Base-by-base conservation (phyloP, 208 protist species). In the Herpetomonas tarakana region DNA sequence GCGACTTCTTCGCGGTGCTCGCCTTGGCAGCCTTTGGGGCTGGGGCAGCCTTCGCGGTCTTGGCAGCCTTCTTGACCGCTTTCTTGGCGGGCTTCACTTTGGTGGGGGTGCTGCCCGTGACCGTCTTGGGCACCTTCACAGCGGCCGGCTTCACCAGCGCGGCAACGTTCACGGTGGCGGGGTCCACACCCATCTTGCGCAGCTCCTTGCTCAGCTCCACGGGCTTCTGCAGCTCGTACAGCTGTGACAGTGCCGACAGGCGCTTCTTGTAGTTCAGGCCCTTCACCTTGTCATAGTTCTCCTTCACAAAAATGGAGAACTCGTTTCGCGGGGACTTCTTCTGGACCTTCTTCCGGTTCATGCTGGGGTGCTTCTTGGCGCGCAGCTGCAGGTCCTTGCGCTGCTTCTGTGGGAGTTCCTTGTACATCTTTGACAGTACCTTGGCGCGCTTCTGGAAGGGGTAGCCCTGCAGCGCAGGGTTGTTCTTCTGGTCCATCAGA, bases 401-500 rank as follows among this genome's bases (percentile, higher is more conserved):
- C 58, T 95, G 67, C 52, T 71, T 72, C 52, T 67, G 57, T 2
- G 81, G 74, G 7, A 95, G 77, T 12, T 68, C 62, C 63, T 88
- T 91, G 71, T 95, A 95, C 76, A 95, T 86, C 66, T 91, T 89
- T 19, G 86, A 86, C 44, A 92, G 73, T 45, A 82, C 63, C 12
- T 71, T 64, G 2, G 75, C 88, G 2, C 88, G 79, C 45, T 88
- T 74, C 1, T 55, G 74, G 38, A 92, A 88, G 44, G 81, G 59
- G 28, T 81, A 61, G 18, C 85, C 88, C 47, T 89, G 72, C 44
- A 95, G 71, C 3, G 60, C 68, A 3, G 88, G 81, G 65, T 95
- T 91, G 60, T 74, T 91, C 68, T 87, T 89, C 60, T 95, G 82
- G 52, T 95, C 88, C 81, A 92, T 95, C 60, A 95, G 63, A 46